Percentiles rank a stretch among this genome's conserved stretches.
Conservation (phyloP, 177 flowering plant genomes). For the Vitis hybrid region DNA sequence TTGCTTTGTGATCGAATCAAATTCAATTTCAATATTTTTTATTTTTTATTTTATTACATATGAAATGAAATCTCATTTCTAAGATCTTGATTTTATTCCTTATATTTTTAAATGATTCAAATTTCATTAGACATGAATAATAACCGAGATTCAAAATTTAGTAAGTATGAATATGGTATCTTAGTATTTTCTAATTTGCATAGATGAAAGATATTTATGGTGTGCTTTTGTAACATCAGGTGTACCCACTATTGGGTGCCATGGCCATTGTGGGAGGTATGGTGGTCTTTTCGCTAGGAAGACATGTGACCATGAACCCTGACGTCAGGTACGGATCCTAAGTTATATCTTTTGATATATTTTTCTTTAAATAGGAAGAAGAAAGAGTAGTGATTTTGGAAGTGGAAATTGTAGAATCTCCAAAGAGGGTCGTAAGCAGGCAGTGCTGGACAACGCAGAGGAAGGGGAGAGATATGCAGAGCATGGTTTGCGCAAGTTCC, state of each 20-base stretch:
- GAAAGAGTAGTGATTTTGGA: too few relatives aligned
- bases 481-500: constrained; percentile 68
- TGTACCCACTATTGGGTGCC: constrained; percentile 70
- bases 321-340: constrained; percentile 54
- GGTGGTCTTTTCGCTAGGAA: constrained; percentile 59
- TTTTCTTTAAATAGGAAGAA: too few relatives aligned
- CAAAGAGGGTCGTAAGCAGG: constrained; percentile 45
- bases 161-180: neutral
- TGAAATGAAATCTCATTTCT: too few relatives aligned
- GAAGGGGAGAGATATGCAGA: constrained; percentile 82
- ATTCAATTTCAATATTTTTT: too few relatives aligned
- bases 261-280: constrained; percentile 63
- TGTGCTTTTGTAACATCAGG: constrained; percentile 27
- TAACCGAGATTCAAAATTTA: too few relatives aligned
- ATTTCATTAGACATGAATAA: neutral
- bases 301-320: constrained; percentile 60
- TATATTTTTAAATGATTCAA: neutral
- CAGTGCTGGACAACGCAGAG: constrained; percentile 63
- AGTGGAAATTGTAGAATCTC: constrained; percentile 37
- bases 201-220: neutral
- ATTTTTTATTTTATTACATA: too few relatives aligned
- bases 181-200: neutral
- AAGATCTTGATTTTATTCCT: too few relatives aligned
- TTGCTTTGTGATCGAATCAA: too few relatives aligned
- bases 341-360: neutral